phyloP scores from a whole-genome alignment of 345 rosid species.

The Rhodamnia argentea region DNA sequence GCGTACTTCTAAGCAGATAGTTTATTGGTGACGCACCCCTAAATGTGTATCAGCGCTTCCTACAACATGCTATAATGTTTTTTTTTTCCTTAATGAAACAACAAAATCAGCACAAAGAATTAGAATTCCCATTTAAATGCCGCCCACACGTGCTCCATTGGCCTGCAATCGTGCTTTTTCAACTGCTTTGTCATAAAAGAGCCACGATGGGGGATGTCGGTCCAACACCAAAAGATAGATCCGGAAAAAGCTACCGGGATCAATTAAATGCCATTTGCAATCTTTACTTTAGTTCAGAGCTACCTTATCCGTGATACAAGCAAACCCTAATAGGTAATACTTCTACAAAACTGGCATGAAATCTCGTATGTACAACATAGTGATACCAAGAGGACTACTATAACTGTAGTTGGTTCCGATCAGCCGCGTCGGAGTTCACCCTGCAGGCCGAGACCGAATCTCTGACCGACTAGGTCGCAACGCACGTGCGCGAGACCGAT shows the following conservation, averaged over 20 bases:
- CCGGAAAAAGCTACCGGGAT: neutral
- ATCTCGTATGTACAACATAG: neutral
- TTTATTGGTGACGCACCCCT: no score
- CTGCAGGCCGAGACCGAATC: conserved; percentile 33
- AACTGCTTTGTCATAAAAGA: neutral
- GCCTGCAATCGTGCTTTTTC: neutral
- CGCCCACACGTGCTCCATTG: neutral
- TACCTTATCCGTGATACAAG: neutral
- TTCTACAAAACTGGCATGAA: neutral
- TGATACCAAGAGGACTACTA: neutral
- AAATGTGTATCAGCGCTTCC: neutral
- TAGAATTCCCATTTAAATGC: neutral
- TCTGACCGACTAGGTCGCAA: conserved; percentile 75
- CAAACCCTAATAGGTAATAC: neutral
- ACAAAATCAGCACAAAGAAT: neutral
- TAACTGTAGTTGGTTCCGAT: neutral
- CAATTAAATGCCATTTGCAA: neutral
- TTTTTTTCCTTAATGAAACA: neutral
- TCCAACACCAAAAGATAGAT: neutral
- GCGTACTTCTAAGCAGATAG: no score
- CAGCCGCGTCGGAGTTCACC: neutral
- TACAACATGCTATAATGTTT: neutral
- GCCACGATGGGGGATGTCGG: neutral
- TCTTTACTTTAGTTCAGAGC: neutral
- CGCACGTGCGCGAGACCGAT: conserved; percentile 64